Percentiles rank a stretch among this genome's conserved stretches.
phyloP scores from a whole-genome alignment of 179 eudicot genomes.

The Spergularia azorica region DNA sequence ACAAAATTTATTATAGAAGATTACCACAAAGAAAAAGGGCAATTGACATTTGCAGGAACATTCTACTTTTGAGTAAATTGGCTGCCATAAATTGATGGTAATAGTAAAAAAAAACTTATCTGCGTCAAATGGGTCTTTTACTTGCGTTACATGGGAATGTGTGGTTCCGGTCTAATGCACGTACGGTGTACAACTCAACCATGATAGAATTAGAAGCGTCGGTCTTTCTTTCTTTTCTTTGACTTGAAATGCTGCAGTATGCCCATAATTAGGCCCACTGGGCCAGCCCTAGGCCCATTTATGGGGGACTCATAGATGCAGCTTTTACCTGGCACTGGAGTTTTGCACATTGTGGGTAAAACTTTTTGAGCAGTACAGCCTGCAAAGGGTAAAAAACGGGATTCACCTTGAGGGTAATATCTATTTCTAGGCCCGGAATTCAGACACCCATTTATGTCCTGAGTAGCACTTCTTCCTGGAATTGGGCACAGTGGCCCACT shows the following conservation, averaged over 20 bases:
- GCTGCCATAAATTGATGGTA: conserved; percentile 17
- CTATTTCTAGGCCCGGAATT: conserved; percentile 15
- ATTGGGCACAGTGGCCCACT: no score
- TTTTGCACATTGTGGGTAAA: conserved; percentile 25
- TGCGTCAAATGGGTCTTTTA: no score
- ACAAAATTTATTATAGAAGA: background rate
- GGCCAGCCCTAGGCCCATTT: conserved; percentile 10
- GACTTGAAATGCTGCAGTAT: background rate
- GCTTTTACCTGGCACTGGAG: conserved; percentile 15
- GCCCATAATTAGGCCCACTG: conserved; percentile 19
- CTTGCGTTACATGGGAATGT: no score
- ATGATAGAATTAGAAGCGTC: no score
- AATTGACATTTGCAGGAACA: conserved; percentile 4
- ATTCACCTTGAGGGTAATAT: conserved; percentile 25
- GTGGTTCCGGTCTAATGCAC: no score
- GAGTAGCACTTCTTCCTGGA: no score
- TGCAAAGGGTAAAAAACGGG: conserved; percentile 9
- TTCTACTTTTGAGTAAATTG: conserved; percentile 23
- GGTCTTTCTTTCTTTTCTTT: background rate
- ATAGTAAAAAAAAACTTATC: background rate
- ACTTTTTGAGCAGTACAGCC: background rate
- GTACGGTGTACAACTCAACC: no score
- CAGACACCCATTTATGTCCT: background rate
- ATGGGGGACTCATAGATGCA: background rate
- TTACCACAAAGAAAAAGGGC: background rate